A percentile compares a stretch with the other conserved stretches of the same genome.
phyloP scores from a whole-genome alignment of 1,284 basidiomycete species.

The Cryptococcus wingfieldii region DNA sequence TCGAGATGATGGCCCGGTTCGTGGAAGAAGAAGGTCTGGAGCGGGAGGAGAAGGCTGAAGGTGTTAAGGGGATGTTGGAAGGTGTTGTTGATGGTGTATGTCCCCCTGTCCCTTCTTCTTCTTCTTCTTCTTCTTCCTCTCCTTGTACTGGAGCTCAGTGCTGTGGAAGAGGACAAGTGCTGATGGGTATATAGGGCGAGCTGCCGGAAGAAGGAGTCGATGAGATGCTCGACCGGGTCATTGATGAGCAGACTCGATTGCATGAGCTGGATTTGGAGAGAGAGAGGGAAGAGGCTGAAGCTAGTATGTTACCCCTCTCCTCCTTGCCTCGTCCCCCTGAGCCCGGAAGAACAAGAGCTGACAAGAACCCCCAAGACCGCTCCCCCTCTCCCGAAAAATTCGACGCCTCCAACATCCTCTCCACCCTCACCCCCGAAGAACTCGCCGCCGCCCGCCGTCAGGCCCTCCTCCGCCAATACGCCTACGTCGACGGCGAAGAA shows the following conservation, averaged over 20 bases:
- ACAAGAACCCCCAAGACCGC: slow-evolving; percentile 1
- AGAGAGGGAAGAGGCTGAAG: slow-evolving; percentile 9
- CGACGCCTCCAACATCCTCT: slow-evolving; percentile 25
- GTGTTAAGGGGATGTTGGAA: slow-evolving; percentile 47
- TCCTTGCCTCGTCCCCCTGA: background rate
- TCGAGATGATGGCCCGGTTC: slow-evolving; percentile 48
- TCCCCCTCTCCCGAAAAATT: slow-evolving; percentile 8
- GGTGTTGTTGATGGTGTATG: slow-evolving; percentile 39
- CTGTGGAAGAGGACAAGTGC: background rate
- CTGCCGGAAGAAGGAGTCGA: slow-evolving; percentile 29
- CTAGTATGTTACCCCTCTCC: slow-evolving; percentile 3
- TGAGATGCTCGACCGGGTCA: slow-evolving; percentile 26
- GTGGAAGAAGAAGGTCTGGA: slow-evolving; percentile 49
- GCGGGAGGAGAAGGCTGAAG: slow-evolving; percentile 46
- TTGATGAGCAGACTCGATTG: slow-evolving; percentile 37
- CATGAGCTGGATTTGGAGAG: slow-evolving; percentile 19
- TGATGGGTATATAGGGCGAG: slow-evolving; percentile 17
- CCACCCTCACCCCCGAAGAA: slow-evolving; percentile 42
- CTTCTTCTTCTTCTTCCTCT: background rate
- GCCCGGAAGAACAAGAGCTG: background rate
- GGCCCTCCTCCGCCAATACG: slow-evolving; percentile 45
- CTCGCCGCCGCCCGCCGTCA: slow-evolving; percentile 34
- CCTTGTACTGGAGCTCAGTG: background rate
- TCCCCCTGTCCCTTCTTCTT: background rate
- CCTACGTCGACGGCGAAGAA: slow-evolving; percentile 41